Conservation (phyloP, 2,329 filamentous ascomycete species). For the Lachnellula occidentalis region DNA sequence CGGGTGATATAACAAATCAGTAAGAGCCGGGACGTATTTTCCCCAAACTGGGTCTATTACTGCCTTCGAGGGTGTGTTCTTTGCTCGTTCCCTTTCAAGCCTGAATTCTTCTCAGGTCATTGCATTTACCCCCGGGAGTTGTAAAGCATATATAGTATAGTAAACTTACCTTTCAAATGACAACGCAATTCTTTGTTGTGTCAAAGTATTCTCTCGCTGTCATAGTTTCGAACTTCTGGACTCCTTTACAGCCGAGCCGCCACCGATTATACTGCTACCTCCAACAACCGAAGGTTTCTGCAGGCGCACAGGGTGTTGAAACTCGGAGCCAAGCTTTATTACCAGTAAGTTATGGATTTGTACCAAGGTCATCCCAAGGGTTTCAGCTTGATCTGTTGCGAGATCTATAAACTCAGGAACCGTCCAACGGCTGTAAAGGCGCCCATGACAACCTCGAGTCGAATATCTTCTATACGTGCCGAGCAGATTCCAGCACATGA, state of each 20-base stretch:
- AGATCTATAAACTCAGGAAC: neutral
- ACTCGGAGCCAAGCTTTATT: neutral
- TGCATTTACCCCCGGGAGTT: neutral
- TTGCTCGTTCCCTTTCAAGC: neutral
- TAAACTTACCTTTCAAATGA: neutral
- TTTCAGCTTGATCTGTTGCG: neutral
- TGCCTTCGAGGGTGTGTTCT: neutral
- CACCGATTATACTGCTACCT: neutral
- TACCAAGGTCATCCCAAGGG: neutral
- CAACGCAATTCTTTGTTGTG: neutral
- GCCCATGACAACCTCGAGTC: constrained; percentile 1
- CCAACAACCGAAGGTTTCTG: constrained; percentile 2
- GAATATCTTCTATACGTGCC: constrained; percentile 1
- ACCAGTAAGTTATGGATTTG: neutral
- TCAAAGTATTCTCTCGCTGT: neutral
- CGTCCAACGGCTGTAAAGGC: constrained; percentile 1
- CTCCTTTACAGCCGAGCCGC: neutral
- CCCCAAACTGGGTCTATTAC: no score
- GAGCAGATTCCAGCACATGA: constrained; percentile 2
- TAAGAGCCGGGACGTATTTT: no score
- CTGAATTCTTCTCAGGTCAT: neutral
- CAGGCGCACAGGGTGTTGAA: neutral
- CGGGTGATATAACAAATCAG: no score
- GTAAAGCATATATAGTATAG: neutral
- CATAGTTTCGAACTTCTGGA: neutral